Evolutionary conservation across 352 stramenopile species (phyloP), one percentile per base, ranked within the genome.

Genomic region (Thraustochytrium sp.): DNA sequence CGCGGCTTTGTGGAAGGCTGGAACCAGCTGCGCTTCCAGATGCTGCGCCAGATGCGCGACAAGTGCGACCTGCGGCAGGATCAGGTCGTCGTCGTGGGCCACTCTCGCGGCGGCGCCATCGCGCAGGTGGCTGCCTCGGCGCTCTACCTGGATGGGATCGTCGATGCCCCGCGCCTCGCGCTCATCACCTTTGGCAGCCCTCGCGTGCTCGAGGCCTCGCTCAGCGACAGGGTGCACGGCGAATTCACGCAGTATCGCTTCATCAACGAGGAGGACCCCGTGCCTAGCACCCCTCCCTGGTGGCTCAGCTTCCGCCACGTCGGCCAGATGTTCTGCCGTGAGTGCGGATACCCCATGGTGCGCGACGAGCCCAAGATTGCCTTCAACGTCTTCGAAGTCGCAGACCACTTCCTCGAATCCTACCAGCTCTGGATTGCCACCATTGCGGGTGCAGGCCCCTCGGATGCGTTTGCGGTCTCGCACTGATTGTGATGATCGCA

Each of bases 141-240:
- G 23, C 26, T 80, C 4, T 63, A 72, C 49, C 8, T 55, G 4
- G 68, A 80, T 23, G 68, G 53, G 9, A 46, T 80, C 38, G 26
- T 61, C 21, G n/a, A 42, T 3, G 8, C 68, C 31, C 13, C 44
- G 0, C 68, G 51, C 9, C 48, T 80, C 26, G 8, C 48, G 2
- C 68, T 80, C 51, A 31, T 80, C 2, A 80, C 68, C 16, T 80
- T 80, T 46, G 68, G 68, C 48, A 51, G 34, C 31, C 68, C 68
- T 9, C 48, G 68, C 1, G 37, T 44, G 37, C 68, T 80, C n/a
- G 68, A 80, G 18, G 23, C 8, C 38, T 34, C 18, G 18, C n/a
- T 53, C 5, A 80, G 68, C 51, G 68, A 80, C 38, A 16, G 23
- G 0, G 68, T 80, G 16, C 68, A 80, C 16, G 18, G 18, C 42